These are phyloP conservation scores for Triticum monococcum DNA, from an alignment of 176 grass and related monocot species.

Conservation along the genomic window DNA sequence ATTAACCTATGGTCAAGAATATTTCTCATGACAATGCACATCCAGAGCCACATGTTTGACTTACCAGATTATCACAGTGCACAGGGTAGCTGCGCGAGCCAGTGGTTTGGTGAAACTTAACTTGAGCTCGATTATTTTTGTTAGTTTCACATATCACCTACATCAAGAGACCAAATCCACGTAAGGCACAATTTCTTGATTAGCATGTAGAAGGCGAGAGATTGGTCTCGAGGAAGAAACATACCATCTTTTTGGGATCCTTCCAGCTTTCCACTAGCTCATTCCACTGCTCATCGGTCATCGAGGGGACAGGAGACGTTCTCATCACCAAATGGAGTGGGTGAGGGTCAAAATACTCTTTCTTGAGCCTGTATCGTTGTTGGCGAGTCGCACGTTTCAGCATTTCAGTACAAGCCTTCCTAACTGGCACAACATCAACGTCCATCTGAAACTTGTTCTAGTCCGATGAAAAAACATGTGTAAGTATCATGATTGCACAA, in stretches of 20 bases:
- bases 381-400: background rate
- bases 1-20: too few relatives aligned
- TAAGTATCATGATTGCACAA: background rate
- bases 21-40: background rate
- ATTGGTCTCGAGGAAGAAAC: background rate
- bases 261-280: background rate
- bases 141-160: background rate
- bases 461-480: background rate
- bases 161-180: background rate
- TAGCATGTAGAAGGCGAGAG: background rate
- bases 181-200: background rate
- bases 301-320: background rate
- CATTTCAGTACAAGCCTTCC: background rate
- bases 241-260: background rate
- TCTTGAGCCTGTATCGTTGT: background rate
- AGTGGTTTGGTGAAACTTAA: background rate
- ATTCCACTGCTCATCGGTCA: background rate
- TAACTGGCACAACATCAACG: background rate
- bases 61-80: background rate
- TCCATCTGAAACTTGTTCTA: slow-evolving; percentile 13
- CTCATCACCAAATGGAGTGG: background rate
- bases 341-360: background rate
- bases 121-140: background rate
- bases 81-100: background rate
- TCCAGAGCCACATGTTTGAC: background rate